Conservation (phyloP, 1,284 basidiomycete species). For the Cerrena zonata region DNA sequence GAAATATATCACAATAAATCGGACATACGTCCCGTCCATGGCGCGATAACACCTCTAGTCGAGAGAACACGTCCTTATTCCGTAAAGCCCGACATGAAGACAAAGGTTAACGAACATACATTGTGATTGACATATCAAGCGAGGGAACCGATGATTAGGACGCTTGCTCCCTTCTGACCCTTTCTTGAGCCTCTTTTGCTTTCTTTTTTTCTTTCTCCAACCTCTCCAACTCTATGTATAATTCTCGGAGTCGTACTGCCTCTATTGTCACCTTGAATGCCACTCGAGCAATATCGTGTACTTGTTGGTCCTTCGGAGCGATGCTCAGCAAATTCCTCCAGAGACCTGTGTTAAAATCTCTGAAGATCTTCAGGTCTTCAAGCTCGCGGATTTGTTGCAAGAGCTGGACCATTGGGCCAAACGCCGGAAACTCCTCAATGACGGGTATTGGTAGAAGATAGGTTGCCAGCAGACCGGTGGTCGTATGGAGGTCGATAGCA, state of each 20-base stretch:
- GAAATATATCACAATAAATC: background rate
- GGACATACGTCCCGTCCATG: background rate
- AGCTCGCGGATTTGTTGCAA: slow-evolving; percentile 32
- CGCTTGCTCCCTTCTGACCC: background rate
- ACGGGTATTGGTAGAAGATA: slow-evolving; percentile 35
- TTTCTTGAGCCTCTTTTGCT: too few species aligned
- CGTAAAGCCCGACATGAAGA: too few species aligned
- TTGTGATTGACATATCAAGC: background rate
- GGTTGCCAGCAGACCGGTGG: slow-evolving; percentile 29
- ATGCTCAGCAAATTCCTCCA: slow-evolving; percentile 49
- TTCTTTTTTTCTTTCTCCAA: too few species aligned
- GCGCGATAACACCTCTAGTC: background rate
- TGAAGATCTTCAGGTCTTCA: slow-evolving; percentile 31
- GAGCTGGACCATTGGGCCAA: slow-evolving; percentile 47
- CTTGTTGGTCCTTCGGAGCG: slow-evolving; percentile 32
- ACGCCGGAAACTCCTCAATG: slow-evolving; percentile 45
- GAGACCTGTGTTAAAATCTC: slow-evolving; percentile 40
- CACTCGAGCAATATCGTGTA: slow-evolving; percentile 40
- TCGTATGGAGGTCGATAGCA: background rate
- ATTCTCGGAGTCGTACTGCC: slow-evolving; percentile 29
- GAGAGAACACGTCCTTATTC: background rate
- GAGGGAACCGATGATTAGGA: background rate
- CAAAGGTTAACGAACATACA: background rate
- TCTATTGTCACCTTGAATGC: slow-evolving; percentile 50
- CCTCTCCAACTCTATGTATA: too few species aligned